These are phyloP conservation scores for Elongisporangium prolatum DNA, from an alignment of 352 stramenopile species.

Conservation along the genomic window DNA sequence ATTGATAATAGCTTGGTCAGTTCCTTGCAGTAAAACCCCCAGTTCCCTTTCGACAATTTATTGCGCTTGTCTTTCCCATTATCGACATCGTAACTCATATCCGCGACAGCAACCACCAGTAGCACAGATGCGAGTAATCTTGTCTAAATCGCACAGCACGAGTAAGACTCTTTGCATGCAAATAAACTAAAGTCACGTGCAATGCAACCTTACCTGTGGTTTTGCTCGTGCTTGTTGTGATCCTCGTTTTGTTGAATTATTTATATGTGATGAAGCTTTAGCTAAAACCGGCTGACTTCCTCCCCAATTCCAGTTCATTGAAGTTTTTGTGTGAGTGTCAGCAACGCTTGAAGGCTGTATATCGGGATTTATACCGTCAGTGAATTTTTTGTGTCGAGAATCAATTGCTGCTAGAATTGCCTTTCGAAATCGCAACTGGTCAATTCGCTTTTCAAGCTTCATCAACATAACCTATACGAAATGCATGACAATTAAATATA, in stretches of 20 bases:
- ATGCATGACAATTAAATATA: not conserved
- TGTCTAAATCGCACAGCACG: not conserved
- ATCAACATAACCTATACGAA: slow-evolving; percentile 3
- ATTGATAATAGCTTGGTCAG: slow-evolving; percentile 29
- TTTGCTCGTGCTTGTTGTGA: not conserved
- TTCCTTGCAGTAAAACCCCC: slow-evolving; percentile 79
- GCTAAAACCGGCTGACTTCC: not conserved
- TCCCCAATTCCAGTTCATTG: not conserved
- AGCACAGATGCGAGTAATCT: slow-evolving; percentile 10
- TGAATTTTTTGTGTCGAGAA: slow-evolving; percentile 5
- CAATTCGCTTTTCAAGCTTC: slow-evolving; percentile 59
- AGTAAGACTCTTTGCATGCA: not conserved
- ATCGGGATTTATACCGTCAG: not conserved
- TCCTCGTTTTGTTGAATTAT: not conserved
- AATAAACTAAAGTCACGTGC: not conserved
- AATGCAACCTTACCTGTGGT: not conserved
- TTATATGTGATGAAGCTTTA: not conserved
- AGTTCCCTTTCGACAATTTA: slow-evolving; percentile 52
- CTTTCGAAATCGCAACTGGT: slow-evolving; percentile 50
- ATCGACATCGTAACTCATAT: slow-evolving; percentile 23
- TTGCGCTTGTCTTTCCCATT: slow-evolving; percentile 16
- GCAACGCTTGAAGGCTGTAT: not conserved
- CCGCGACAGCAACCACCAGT: slow-evolving; percentile 24
- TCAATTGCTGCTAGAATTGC: slow-evolving; percentile 27
- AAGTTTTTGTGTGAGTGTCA: not conserved